Evolutionary conservation across 768 basidiomycete species (phyloP), one percentile per base, ranked within the genome.

Genomic region (Naganishia randhawae): DNA sequence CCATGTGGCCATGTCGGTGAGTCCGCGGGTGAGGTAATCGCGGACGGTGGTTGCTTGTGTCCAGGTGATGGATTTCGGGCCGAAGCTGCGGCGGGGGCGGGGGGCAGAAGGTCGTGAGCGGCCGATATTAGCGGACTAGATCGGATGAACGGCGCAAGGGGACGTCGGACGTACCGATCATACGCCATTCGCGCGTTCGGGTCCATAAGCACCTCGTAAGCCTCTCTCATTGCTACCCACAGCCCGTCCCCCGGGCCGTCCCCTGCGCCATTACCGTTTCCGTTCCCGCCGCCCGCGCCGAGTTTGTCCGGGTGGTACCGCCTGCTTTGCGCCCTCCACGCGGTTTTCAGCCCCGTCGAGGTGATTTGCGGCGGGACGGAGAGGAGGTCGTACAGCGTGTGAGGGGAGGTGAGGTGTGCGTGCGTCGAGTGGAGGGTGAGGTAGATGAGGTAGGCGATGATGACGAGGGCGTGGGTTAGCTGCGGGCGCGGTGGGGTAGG

Each of bases 101-200:
- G 32, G 4, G 29, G 29, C 1, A 31, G 51, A 33, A 33, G 16
- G 29, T 4, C 4, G 29, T 2, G 51, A 52, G 17, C 51, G 4
- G 41, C n/a, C n/a, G n/a, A n/a, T n/a, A n/a, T n/a, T 16, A 16
- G 45, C 7, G n/a, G 25, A n/a, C n/a, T 6, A 48, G n/a, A 22
- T 22, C 8, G 3, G 6, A 11, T 4, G 25, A n/a, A 22, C 8
- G 19, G 45, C 6, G 7, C 37, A 7, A 39, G 32, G n/a, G n/a
- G n/a, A n/a, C n/a, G n/a, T n/a, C n/a, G 27, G 3, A 41, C 57
- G 16, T 41, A 61, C 57, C 57, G 57, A 61, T 61, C 57, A 42
- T 61, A 61, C 10, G 57, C 57, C 57, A 61, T 61, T 25, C 57
- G 33, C 25, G 57, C 57, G 19, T 35, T 61, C 9, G 57, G 57